These are phyloP conservation scores for Arthrobotrys conoides DNA, from an alignment of 2,329 filamentous ascomycete species.

Conservation along the genomic window DNA sequence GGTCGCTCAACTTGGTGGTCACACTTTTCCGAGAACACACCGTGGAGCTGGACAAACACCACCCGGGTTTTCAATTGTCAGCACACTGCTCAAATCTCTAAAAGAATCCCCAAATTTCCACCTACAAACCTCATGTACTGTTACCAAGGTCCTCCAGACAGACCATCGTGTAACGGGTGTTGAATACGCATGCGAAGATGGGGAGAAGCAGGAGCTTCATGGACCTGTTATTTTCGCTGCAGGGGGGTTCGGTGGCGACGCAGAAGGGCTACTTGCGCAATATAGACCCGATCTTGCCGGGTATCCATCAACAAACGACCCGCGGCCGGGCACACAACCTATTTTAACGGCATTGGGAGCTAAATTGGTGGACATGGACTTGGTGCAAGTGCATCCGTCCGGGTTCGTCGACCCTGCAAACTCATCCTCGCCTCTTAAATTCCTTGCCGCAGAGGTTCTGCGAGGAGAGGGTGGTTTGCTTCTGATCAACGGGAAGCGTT, in stretches of 20 bases:
- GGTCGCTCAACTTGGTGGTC: constrained; percentile 75
- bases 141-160: constrained; percentile 70
- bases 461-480: constrained; percentile 76
- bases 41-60: constrained; percentile 73
- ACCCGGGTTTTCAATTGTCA: constrained; percentile 74
- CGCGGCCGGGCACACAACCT: constrained; percentile 71
- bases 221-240: constrained; percentile 75
- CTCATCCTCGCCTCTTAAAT: constrained; percentile 71
- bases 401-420: constrained; percentile 74
- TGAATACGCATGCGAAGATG: constrained; percentile 68
- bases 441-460: constrained; percentile 76
- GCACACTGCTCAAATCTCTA: constrained; percentile 71
- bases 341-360: constrained; percentile 68
- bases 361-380: constrained; percentile 69
- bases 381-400: constrained; percentile 76
- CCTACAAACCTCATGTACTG: constrained; percentile 71
- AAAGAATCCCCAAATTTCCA: constrained; percentile 71
- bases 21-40: constrained; percentile 73
- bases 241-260: constrained; percentile 76
- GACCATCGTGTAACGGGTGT: constrained; percentile 70
- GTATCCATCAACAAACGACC: constrained; percentile 76
- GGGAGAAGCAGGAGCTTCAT: constrained; percentile 66
- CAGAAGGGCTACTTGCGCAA: constrained; percentile 71
- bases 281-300: constrained; percentile 75
- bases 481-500: constrained; percentile 69